Conservation (phyloP, 495 filamentous ascomycete genomes). For the Thermothielavioides terrestris region DNA sequence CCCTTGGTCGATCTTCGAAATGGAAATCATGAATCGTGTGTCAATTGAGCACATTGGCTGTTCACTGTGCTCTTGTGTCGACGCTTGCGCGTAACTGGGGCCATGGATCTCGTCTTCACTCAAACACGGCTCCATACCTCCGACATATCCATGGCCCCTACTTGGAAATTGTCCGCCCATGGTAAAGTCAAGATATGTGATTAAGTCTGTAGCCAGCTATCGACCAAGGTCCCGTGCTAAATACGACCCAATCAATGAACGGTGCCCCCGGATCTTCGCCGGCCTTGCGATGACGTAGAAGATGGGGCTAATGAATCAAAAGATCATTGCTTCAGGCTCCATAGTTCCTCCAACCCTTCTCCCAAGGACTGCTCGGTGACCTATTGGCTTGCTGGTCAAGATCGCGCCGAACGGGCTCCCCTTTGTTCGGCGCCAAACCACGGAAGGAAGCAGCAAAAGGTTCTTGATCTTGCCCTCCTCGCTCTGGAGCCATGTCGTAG, state of each 20-base stretch:
- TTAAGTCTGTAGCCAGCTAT: conserved; percentile 10
- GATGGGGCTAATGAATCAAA: conserved; percentile 11
- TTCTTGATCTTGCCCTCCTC: not conserved
- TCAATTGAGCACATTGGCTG: no score
- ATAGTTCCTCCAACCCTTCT: not conserved
- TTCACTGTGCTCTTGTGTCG: no score
- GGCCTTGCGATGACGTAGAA: conserved; percentile 16
- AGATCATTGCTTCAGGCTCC: conserved; percentile 8
- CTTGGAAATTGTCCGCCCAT: no score
- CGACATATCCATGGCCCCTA: no score
- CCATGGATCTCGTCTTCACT: no score
- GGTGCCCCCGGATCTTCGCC: not conserved
- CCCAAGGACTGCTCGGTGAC: not conserved
- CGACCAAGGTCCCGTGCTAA: conserved; percentile 10
- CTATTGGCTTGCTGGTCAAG: not conserved
- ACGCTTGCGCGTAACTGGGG: no score
- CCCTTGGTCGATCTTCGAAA: no score
- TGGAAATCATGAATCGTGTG: no score
- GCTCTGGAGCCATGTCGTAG: not conserved
- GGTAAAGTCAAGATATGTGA: conserved; percentile 6
- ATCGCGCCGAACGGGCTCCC: not conserved
- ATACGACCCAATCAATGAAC: conserved; percentile 8
- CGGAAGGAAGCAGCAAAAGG: not conserved
- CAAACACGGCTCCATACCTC: no score
- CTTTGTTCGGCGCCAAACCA: not conserved